Base-by-base conservation (phyloP, 495 filamentous ascomycete genomes). In the Penicillium dipodomyicola region DNA sequence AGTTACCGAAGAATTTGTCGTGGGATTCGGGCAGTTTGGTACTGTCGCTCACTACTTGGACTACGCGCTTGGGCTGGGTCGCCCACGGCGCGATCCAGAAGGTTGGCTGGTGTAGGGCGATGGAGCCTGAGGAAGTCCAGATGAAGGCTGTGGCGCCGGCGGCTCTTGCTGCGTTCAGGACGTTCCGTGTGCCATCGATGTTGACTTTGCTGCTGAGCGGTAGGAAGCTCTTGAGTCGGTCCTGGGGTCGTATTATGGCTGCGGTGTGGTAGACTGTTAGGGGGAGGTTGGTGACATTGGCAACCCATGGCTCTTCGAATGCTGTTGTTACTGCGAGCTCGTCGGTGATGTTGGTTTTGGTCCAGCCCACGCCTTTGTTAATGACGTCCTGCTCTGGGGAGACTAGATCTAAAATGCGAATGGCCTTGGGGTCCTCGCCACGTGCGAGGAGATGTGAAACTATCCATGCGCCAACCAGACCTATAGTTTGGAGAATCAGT, bases 261-360 rank as follows among this genome's bases (percentile, higher is more conserved):
- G 82, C 82, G 1, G 79, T 84, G 65, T 85, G 83, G 61, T 79
- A 84, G 23, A 84, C 81, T 11, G 82, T 84, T 20, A 85, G 61
- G 17, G 82, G 78, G 3, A 76, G 68, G 4, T 69, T 51, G 30
- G 77, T 67, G 4, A 80, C 76, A 1, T 67, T 62, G 8, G 57
- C 52, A 3, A 76, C 66, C 82, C 83, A 85, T 27, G 77, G 75
- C 48, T 77, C 70, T 14, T 72, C 61, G 51, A 84, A 84, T 9
- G 80, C 77, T 0, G 70, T 72, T 6, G 67, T 56, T 1, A 82
- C 77, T 1, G 69, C 75, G 0, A 67, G 49, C 7, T 73, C 60
- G 41, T 80, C 78, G 22, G 76, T 69, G 62, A 86, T 83, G 60
- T 86, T 75, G 10, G 82, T 76, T 56, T 79, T 74, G 35, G 77